A percentile compares a stretch with the other conserved stretches of the same genome.
These are phyloP conservation scores for Babesia bovis DNA, from an alignment of 169 alveolate species.

Conservation along the genomic window DNA sequence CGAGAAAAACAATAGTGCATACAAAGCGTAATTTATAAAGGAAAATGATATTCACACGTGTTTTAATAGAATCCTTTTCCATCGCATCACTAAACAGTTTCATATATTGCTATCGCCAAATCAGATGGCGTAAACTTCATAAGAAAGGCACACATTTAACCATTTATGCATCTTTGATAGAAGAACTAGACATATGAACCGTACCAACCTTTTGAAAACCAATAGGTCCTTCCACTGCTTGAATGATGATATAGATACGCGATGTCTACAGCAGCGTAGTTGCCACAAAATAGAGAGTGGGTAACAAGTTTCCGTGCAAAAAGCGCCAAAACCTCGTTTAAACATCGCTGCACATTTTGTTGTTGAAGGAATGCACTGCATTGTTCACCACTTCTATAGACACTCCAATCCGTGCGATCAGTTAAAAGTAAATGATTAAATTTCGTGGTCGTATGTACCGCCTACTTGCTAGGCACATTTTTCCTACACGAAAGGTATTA, in stretches of 20 bases:
- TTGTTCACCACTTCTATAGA: not conserved
- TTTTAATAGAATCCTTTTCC: not conserved
- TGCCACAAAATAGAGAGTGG: constrained; percentile 2
- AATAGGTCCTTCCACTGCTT: constrained; percentile 67
- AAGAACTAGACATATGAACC: too few relatives aligned
- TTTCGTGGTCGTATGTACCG: constrained; percentile 5
- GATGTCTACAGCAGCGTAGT: constrained; percentile 32
- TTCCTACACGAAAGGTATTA: not conserved
- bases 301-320: not conserved
- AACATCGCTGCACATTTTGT: constrained; percentile 1
- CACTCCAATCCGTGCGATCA: constrained; percentile 1
- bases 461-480: not conserved
- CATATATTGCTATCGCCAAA: not conserved
- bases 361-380: not conserved
- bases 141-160: too few relatives aligned
- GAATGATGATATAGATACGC: constrained; percentile 40
- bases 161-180: too few relatives aligned
- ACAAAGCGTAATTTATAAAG: not conserved
- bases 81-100: not conserved
- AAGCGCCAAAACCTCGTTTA: not conserved
- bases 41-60: not conserved
- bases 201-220: constrained; percentile 64
- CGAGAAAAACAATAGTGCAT: not conserved
- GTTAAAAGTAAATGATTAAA: constrained; percentile 18
- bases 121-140: too few relatives aligned